These are phyloP conservation scores for Bolboschoenoplectus hybrid DNA, from an alignment of 202 grass and related monocot genomes.

Conservation along the genomic window DNA sequence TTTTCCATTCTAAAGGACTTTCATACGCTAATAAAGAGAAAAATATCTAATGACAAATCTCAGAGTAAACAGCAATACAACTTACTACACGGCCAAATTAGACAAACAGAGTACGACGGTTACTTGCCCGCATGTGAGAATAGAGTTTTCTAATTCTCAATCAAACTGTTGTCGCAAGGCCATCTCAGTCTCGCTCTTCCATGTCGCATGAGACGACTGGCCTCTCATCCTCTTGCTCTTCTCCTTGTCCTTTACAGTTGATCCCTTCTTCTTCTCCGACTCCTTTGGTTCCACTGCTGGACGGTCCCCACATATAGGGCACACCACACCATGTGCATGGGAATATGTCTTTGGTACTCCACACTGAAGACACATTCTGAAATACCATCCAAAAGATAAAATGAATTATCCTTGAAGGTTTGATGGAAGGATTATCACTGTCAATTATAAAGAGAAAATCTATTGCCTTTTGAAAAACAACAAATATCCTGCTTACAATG, in stretches of 20 bases:
- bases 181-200: slow-evolving; percentile 99
- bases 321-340: slow-evolving; percentile 72
- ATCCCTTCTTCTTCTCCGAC: slow-evolving; percentile 67
- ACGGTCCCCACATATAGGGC: slow-evolving; percentile 71
- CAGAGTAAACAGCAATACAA: neutral
- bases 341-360: slow-evolving; percentile 92
- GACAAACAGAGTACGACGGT: neutral
- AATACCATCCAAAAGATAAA: slow-evolving; percentile 1
- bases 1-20: neutral
- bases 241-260: slow-evolving; percentile 83
- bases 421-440: neutral
- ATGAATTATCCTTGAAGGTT: slow-evolving; percentile 10
- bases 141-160: slow-evolving; percentile 36
- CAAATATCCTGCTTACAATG: neutral
- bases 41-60: neutral
- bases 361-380: slow-evolving; percentile 83
- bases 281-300: slow-evolving; percentile 55
- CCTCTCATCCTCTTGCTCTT: slow-evolving; percentile 92
- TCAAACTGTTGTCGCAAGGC: slow-evolving; percentile 82
- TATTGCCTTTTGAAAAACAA: neutral
- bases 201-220: slow-evolving; percentile 75
- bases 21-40: neutral
- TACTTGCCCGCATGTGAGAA: neutral
- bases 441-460: neutral
- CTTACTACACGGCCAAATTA: neutral